These are phyloP conservation scores for Cyberlindnera lachancei DNA, from an alignment of 805 yeast species.

Conservation along the genomic window DNA sequence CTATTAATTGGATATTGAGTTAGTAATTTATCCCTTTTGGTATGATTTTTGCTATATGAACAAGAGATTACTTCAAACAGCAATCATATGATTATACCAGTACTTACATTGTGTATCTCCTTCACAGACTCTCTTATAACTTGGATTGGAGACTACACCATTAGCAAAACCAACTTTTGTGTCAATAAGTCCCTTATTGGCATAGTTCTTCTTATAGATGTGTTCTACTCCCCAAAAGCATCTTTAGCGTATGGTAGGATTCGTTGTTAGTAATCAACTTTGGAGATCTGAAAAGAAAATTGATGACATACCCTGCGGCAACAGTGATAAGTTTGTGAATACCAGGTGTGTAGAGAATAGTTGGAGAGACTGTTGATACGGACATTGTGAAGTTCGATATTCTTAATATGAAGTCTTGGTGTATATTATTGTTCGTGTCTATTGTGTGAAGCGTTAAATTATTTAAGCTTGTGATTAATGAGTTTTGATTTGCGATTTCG, in stretches of 20 bases:
- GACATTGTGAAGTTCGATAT: too few relatives aligned
- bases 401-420: too few relatives aligned
- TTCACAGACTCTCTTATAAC: conserved; percentile 66
- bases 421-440: too few relatives aligned
- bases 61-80: too few relatives aligned
- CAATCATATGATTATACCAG: not conserved
- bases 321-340: conserved; percentile 49
- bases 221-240: conserved; percentile 92
- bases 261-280: too few relatives aligned
- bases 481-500: too few relatives aligned
- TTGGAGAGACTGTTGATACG: conserved; percentile 28
- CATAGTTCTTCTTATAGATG: conserved; percentile 65
- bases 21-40: too few relatives aligned
- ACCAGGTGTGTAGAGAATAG: conserved; percentile 33
- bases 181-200: conserved; percentile 59
- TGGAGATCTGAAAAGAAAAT: too few relatives aligned
- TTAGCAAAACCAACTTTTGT: conserved; percentile 88
- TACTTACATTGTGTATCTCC: conserved; percentile 50
- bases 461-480: too few relatives aligned
- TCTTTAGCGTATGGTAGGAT: conserved; percentile 18
- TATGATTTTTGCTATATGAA: too few relatives aligned
- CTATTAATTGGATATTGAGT: too few relatives aligned
- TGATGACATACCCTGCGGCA: conserved; percentile 50
- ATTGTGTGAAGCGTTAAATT: too few relatives aligned
- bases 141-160: conserved; percentile 48